phyloP scores from a whole-genome alignment of 2,329 filamentous ascomycete genomes.

The Ascocoryne sarcoides region DNA sequence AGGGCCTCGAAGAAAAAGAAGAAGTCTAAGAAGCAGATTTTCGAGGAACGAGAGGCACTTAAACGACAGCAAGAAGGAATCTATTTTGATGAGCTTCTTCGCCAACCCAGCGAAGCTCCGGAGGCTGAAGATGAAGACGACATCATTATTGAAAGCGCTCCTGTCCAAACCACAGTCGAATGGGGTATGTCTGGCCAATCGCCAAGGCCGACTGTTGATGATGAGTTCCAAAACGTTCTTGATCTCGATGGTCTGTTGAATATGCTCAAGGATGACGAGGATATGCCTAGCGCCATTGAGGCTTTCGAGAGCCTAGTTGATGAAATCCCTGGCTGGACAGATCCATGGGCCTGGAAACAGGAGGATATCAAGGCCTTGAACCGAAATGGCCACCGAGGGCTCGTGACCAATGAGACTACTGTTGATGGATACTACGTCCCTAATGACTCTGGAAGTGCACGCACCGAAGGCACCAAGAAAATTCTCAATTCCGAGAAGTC shows the following conservation, averaged over 20 bases:
- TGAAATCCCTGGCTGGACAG: slow-evolving; percentile 38
- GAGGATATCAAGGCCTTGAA: slow-evolving; percentile 65
- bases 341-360: slow-evolving; percentile 62
- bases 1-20: slow-evolving; percentile 56
- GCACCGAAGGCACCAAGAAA: slow-evolving; percentile 90
- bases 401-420: slow-evolving; percentile 29
- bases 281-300: slow-evolving; percentile 46
- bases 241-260: slow-evolving; percentile 66
- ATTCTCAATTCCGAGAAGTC: slow-evolving; percentile 97
- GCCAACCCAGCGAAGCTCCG: slow-evolving; percentile 29
- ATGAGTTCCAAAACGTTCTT: slow-evolving; percentile 53
- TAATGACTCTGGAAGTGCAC: slow-evolving; percentile 74
- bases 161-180: slow-evolving; percentile 38
- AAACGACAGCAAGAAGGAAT: slow-evolving; percentile 46
- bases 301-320: slow-evolving; percentile 32
- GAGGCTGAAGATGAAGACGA: slow-evolving; percentile 26
- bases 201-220: slow-evolving; percentile 56
- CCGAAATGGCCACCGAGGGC: slow-evolving; percentile 43
- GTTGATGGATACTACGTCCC: slow-evolving; percentile 71
- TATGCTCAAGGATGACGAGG: slow-evolving; percentile 60
- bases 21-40: slow-evolving; percentile 70
- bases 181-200: slow-evolving; percentile 50
- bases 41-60: slow-evolving; percentile 56
- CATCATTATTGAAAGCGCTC: slow-evolving; percentile 30
- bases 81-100: slow-evolving; percentile 33